phyloP scores from a whole-genome alignment of 371 early-diverging fungal species.

The Rhizopus stolonifer region DNA sequence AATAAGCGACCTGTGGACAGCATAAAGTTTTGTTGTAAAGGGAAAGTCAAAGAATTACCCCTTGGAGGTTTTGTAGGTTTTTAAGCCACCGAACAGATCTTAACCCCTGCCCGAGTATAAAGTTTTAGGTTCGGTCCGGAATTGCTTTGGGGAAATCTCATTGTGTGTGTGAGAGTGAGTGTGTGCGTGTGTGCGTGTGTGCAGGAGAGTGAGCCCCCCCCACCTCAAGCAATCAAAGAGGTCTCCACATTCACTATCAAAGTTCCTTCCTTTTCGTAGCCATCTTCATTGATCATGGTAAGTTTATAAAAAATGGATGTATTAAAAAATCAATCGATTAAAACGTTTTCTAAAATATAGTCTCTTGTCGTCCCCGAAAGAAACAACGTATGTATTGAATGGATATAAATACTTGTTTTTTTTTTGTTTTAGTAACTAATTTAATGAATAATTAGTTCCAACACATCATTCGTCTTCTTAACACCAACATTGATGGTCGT shows the following conservation, averaged over 20 bases:
- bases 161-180: no score
- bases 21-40: slow-evolving; percentile 4
- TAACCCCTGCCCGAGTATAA: background rate
- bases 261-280: slow-evolving; percentile 28
- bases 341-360: slow-evolving; percentile 31
- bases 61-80: background rate
- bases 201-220: no score
- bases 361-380: slow-evolving; percentile 90
- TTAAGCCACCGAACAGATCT: slow-evolving; percentile 9
- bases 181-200: no score
- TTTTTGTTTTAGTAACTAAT: slow-evolving; percentile 70
- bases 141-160: no score
- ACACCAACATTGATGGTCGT: slow-evolving; percentile 99
- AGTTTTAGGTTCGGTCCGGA: background rate
- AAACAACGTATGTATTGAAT: slow-evolving; percentile 58
- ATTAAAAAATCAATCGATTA: background rate
- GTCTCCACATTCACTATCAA: slow-evolving; percentile 11
- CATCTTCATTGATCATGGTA: slow-evolving; percentile 25
- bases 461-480: slow-evolving; percentile 99
- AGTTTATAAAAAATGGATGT: slow-evolving; percentile 20
- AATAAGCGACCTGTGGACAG: slow-evolving; percentile 18
- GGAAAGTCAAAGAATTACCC: background rate
- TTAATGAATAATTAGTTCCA: slow-evolving; percentile 60
- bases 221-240: slow-evolving; percentile 14
- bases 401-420: no score